Conservation (phyloP, 441 rosid genomes). For the Aleurites moluccanus region DNA sequence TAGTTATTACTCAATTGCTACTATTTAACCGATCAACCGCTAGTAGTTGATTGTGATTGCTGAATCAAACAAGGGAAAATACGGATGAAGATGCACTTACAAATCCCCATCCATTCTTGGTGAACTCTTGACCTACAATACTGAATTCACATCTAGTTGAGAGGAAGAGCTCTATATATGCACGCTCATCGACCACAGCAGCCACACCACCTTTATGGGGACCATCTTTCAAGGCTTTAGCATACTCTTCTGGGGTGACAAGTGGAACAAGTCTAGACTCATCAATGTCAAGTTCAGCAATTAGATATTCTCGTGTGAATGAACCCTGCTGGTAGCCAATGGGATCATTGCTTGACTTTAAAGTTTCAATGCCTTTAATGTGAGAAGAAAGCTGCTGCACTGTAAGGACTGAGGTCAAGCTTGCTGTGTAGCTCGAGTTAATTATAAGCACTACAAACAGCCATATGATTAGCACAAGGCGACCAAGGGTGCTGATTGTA, state of each 20-base stretch:
- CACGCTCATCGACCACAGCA: slow-evolving; percentile 75
- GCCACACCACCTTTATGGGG: slow-evolving; percentile 75
- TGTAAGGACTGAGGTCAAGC: slow-evolving; percentile 89
- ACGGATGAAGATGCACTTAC: slow-evolving; percentile 44
- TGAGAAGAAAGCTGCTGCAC: slow-evolving; percentile 81
- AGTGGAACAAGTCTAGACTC: slow-evolving; percentile 71
- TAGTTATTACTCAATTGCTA: too few species aligned
- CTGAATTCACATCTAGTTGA: slow-evolving; percentile 78
- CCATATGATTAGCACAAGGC: slow-evolving; percentile 73
- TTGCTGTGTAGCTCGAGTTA: slow-evolving; percentile 86
- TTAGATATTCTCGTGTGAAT: slow-evolving; percentile 60
- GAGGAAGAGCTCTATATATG: slow-evolving; percentile 83
- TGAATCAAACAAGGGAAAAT: background rate
- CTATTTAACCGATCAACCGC: background rate
- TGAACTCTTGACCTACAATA: slow-evolving; percentile 74
- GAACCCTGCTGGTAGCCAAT: slow-evolving; percentile 85
- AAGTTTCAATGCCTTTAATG: slow-evolving; percentile 68
- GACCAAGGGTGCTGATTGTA: slow-evolving; percentile 64
- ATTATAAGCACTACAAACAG: slow-evolving; percentile 82
- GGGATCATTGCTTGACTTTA: slow-evolving; percentile 51
- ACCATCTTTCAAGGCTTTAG: slow-evolving; percentile 64
- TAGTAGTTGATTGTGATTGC: background rate
- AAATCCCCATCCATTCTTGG: slow-evolving; percentile 92
- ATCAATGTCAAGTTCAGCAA: slow-evolving; percentile 55
- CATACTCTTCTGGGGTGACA: slow-evolving; percentile 56